Percentiles rank a stretch among this genome's conserved stretches.
These are phyloP conservation scores for Crithidia expoeki DNA, from an alignment of 208 protist genomes.

Conservation along the genomic window DNA sequence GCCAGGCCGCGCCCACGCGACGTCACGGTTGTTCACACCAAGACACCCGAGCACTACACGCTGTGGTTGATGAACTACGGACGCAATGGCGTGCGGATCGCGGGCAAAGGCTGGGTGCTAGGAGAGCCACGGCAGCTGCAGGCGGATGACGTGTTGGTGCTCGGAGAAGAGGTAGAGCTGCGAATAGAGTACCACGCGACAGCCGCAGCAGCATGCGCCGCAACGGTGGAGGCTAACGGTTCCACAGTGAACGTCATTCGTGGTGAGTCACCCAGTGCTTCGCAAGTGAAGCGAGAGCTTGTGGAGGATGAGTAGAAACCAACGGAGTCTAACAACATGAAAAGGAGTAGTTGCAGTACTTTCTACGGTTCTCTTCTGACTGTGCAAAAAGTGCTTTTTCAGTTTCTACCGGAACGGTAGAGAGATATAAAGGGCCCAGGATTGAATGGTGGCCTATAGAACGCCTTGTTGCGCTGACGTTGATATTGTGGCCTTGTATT, in stretches of 20 bases:
- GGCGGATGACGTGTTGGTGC: conserved; percentile 40
- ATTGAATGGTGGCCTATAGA: too few species aligned
- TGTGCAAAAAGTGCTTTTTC: too few species aligned
- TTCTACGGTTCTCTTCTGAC: too few species aligned
- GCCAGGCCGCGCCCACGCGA: neutral
- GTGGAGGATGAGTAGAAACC: conserved; percentile 13
- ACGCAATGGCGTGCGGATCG: conserved; percentile 55
- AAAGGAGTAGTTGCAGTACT: too few species aligned
- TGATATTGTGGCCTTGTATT: too few species aligned
- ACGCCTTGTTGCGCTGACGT: too few species aligned
- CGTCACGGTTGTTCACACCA: conserved; percentile 30
- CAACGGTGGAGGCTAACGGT: neutral
- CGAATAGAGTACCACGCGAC: conserved; percentile 24
- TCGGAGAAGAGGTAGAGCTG: conserved; percentile 44
- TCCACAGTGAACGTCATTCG: neutral
- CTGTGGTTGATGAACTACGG: conserved; percentile 79
- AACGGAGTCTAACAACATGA: neutral
- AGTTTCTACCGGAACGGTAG: too few species aligned
- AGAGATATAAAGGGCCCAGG: too few species aligned
- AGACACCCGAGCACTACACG: conserved; percentile 38
- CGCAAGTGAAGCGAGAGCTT: conserved; percentile 35
- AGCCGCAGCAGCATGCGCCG: conserved; percentile 5
- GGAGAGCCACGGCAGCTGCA: conserved; percentile 49
- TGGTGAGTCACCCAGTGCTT: neutral
- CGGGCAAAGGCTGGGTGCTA: conserved; percentile 34